phyloP scores from a whole-genome alignment of 176 grass and related monocot species.

The Avena sativa region DNA sequence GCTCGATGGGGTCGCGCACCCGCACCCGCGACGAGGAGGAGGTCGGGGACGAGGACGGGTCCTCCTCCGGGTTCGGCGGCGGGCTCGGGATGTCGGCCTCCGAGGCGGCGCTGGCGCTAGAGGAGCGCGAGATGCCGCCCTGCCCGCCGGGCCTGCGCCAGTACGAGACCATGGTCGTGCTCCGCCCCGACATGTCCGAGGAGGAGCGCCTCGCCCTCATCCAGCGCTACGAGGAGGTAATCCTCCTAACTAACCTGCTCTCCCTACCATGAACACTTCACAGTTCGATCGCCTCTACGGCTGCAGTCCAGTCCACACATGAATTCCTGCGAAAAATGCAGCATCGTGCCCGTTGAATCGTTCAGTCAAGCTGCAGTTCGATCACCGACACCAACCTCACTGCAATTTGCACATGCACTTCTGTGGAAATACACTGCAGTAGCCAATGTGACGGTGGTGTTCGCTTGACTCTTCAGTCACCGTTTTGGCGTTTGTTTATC shows the following conservation, averaged over 20 bases:
- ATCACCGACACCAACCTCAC: not conserved
- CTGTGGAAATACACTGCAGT: no score
- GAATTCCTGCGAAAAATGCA: not conserved
- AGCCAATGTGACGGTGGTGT: no score
- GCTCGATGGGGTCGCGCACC: constrained; percentile 48
- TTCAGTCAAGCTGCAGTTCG: not conserved
- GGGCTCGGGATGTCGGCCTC: constrained; percentile 66
- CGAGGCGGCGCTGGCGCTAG: constrained; percentile 55
- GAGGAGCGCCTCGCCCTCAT: constrained; percentile 93
- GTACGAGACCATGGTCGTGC: constrained; percentile 93
- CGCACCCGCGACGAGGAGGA: constrained; percentile 43
- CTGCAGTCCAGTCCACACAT: not conserved
- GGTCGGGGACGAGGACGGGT: constrained; percentile 48
- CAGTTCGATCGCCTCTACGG: not conserved
- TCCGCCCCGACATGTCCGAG: constrained; percentile 94
- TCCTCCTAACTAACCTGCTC: not conserved
- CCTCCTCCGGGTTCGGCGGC: constrained; percentile 40
- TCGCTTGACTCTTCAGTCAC: no score
- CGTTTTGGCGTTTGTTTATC: no score
- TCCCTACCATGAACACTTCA: not conserved
- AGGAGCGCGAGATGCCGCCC: constrained; percentile 88
- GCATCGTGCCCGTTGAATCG: not conserved
- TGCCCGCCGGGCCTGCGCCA: constrained; percentile 90
- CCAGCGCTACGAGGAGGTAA: constrained; percentile 96
- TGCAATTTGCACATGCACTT: not conserved